Base-by-base conservation (phyloP, 352 stramenopile genomes). In the Globisporangium radiosum region DNA sequence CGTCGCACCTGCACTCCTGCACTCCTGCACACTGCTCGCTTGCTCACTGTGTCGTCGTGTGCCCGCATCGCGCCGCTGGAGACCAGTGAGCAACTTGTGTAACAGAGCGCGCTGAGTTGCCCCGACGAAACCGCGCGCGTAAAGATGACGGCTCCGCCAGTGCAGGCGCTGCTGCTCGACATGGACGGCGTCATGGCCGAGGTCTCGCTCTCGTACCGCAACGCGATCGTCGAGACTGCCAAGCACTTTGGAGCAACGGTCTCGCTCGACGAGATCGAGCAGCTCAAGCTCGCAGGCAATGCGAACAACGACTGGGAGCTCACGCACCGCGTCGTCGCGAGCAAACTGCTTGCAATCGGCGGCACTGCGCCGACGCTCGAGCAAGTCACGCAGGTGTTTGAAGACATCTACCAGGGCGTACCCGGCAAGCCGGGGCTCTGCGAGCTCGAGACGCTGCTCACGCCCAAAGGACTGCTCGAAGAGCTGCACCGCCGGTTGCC, bases 291-390 rank as follows among this genome's bases (percentile, higher is more conserved):
- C 45, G 81, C 84, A 50, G 96, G 96, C 63, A 94, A 98, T 54
- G 92, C 93, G 60, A 99, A 99, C 79, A 98, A 98, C 72, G 96
- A 99, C 80, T 99, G 96, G 96, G 87, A 97, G 61, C 74, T 98
- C 49, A 97, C 90, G 44, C 80, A 95, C 54, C 87, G 94, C 43
- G 70, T 98, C 5, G 94, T 98, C 54, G 54, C 64, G 19, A 64
- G 57, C 19, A 76, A 76, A 11, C 49, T 63, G 4, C 17, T 48
- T 4, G n/a, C 52, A 3, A 54, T 68, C 50, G n/a, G 42, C 7
- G 65, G 25, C 3, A 7, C 51, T 1, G 57, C 66, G 17, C 76
- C 78, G 10, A 87, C 85, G n/a, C 72, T 98, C 5, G 90, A 97
- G 39, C 59, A 94, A 38, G 93, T 98, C 10, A 98, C 91, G 17